phyloP scores from a whole-genome alignment of 2,329 filamentous ascomycete species.

The Pseudohalonectria lignicola region DNA sequence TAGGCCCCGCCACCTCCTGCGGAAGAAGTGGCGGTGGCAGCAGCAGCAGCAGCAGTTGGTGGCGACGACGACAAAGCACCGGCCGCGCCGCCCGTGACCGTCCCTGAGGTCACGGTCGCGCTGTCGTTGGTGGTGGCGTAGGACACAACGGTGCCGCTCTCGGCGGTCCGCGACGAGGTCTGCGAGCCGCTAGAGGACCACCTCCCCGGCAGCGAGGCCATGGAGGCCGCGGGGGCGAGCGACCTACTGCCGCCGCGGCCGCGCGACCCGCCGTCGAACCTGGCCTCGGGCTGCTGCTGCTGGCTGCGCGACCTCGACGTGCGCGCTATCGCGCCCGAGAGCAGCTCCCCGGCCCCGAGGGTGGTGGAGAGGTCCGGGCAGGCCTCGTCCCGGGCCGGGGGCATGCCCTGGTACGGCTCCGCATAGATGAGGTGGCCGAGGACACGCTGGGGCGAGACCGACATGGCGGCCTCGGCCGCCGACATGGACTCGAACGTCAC shows the following conservation, averaged over 20 bases:
- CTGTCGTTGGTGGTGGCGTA: slow-evolving; percentile 27
- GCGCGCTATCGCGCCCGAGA: slow-evolving; percentile 16
- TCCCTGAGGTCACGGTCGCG: slow-evolving; percentile 29
- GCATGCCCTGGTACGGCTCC: slow-evolving; percentile 54
- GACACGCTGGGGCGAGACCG: slow-evolving; percentile 60
- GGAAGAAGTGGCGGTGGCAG: not conserved
- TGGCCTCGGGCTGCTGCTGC: no score
- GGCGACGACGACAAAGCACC: slow-evolving; percentile 1
- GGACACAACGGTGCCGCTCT: slow-evolving; percentile 39
- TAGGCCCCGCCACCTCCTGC: slow-evolving; percentile 33
- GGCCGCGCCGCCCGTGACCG: slow-evolving; percentile 24
- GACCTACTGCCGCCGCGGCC: no score
- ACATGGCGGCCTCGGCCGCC: slow-evolving; percentile 59
- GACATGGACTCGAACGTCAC: slow-evolving; percentile 67
- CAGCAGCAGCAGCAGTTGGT: slow-evolving; percentile 3
- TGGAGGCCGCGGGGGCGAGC: not conserved
- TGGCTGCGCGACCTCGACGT: slow-evolving; percentile 4
- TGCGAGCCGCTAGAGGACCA: slow-evolving; percentile 24
- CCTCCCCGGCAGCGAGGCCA: slow-evolving; percentile 1
- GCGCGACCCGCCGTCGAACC: not conserved
- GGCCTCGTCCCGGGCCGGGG: slow-evolving; percentile 48
- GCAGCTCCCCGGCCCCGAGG: slow-evolving; percentile 23
- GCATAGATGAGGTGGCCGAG: slow-evolving; percentile 61
- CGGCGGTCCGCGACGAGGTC: slow-evolving; percentile 44
- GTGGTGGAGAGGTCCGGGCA: slow-evolving; percentile 37